These are phyloP conservation scores for Leucosporidium scottii DNA, from an alignment of 768 basidiomycete species.

Conservation along the genomic window DNA sequence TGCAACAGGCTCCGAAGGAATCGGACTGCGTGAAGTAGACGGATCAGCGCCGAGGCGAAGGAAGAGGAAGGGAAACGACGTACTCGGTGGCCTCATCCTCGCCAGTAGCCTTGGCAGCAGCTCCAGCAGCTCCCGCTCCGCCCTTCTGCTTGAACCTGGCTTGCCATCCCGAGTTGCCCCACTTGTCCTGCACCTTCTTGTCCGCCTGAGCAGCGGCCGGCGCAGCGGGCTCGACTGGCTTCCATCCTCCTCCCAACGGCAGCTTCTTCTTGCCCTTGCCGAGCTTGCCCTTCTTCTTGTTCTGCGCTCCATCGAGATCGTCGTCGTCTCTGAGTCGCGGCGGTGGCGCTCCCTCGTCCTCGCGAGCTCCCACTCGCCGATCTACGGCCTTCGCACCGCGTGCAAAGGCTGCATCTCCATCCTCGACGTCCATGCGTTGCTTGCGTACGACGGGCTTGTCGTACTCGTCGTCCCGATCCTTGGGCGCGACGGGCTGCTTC, in stretches of 20 bases:
- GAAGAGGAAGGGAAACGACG: neutral
- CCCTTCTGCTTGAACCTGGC: slow-evolving; percentile 23
- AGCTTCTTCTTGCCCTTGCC: slow-evolving; percentile 19
- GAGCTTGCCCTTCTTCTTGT: neutral
- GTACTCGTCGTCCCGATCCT: too few relatives aligned
- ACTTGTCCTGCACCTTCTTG: slow-evolving; percentile 13
- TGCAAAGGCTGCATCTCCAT: too few relatives aligned
- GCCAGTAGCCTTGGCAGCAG: neutral
- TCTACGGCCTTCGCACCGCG: too few relatives aligned
- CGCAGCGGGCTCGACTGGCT: neutral
- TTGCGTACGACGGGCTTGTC: too few relatives aligned
- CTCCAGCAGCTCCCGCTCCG: neutral
- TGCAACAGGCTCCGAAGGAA: neutral
- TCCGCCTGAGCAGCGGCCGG: neutral
- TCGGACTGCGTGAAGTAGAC: neutral
- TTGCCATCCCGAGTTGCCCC: slow-evolving; percentile 22
- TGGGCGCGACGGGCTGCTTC: too few relatives aligned
- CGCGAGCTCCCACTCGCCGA: too few relatives aligned
- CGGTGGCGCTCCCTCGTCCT: too few relatives aligned
- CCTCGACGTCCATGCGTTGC: too few relatives aligned
- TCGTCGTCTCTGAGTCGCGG: slow-evolving; percentile 5
- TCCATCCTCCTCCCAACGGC: slow-evolving; percentile 9
- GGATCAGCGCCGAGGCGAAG: neutral
- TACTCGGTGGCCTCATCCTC: neutral
- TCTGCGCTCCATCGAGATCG: slow-evolving; percentile 15